Base-by-base conservation (phyloP, 495 filamentous ascomycete species). In the Chaetomidium leptoderma region DNA sequence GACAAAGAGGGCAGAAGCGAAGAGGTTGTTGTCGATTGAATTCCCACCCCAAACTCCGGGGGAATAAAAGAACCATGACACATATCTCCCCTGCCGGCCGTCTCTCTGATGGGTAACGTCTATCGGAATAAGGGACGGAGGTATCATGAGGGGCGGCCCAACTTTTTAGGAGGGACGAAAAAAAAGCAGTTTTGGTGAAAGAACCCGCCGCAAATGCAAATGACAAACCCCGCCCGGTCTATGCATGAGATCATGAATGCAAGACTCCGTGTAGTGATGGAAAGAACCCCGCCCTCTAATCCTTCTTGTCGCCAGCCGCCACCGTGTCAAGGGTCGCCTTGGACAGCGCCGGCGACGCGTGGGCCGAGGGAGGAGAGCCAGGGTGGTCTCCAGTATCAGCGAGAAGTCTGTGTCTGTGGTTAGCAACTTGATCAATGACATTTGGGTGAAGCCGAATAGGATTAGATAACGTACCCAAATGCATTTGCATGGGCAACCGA, bases 401-500 rank as follows among this genome's bases (percentile, higher is more conserved):
- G 55, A 79, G 72, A 59, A 78, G 68, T 66, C 76, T 79, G 57
- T 52, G 27, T 32, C 21, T 27, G 16, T 37, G 13, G 66, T 69
- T 53, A 74, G 67, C 60, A 59, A 46, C 24, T 29, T 39, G 46
- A 8, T 33, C n/a, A 26, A 35, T 13, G 24, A 59, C 43, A 60
- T 32, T 40, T 61, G 63, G 63, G 62, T 67, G 53, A 63, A 66
- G 24, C 14, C 55, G 47, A 21, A 47, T 50, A 75, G n/a, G n/a
- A n/a, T n/a, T n/a, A n/a, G n/a, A n/a, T n/a, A n/a, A n/a, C 83
- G 76, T 78, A 96, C 93, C 90, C 91, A 79, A 93, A 98, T 62
- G 90, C 85, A 75, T 97, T 98, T 52, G 82, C 79, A 57, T 87
- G 84, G 35, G 87, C 81, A 36, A 84, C 77, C 46, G 86, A 72